Conservation (phyloP, 2,329 filamentous ascomycete species). For the Alternaria longipes region DNA sequence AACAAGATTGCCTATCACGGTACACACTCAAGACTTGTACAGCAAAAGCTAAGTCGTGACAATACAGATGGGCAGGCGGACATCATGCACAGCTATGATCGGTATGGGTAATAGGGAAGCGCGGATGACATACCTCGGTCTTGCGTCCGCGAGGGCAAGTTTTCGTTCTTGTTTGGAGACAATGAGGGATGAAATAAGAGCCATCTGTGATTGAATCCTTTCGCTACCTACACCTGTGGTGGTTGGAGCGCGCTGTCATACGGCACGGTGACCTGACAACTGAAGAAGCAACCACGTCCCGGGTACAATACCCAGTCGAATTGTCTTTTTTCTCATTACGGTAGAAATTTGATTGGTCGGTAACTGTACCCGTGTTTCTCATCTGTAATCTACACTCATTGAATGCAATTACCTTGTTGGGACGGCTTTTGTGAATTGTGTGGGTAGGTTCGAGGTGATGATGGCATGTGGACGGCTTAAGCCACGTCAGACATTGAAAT, state of each 20-base stretch:
- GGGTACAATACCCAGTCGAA: not conserved
- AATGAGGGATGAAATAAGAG: not conserved
- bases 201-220: not conserved
- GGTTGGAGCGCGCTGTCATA: not conserved
- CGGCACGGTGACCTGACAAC: not conserved
- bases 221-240: not conserved
- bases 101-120: not conserved
- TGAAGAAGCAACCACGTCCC: not conserved
- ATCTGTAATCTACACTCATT: constrained; percentile 14
- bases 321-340: not conserved
- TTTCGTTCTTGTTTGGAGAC: not conserved
- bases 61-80: not conserved
- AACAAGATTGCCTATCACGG: constrained; percentile 8
- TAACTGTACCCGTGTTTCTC: constrained; percentile 19
- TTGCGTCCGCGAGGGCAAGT: not conserved
- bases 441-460: not conserved
- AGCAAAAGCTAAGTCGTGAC: not conserved
- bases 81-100: not conserved
- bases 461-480: not conserved
- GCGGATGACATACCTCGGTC: not conserved
- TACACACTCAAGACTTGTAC: constrained; percentile 1
- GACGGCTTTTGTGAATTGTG: not conserved
- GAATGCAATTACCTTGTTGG: constrained; percentile 11
- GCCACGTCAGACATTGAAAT: constrained; percentile 1
- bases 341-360: constrained; percentile 7